Base-by-base conservation (phyloP, 306 rosid species). In the Clitoria ternatea region DNA sequence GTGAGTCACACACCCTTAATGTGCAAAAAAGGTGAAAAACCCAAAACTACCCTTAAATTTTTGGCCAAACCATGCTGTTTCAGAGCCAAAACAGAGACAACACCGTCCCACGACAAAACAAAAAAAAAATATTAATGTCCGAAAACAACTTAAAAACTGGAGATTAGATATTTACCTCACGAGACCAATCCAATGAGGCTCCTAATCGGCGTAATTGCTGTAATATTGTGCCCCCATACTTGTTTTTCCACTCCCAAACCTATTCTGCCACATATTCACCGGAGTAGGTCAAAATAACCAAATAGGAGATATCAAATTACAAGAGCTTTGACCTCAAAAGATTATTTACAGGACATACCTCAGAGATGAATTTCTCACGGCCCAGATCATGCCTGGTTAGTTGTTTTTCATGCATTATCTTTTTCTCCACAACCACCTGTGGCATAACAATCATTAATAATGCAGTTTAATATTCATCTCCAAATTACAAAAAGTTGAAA, bases 371-470 rank as follows among this genome's bases (percentile, higher is more conserved):
- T 50, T 73, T 80, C 63, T 90, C 95, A 3, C 97, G 92, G 35
- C 98, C 97, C 72, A 94, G 23, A 70, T 94, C 97, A 80, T 94
- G 98, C 71, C 97, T 85, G 19, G 91, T 87, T 54, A 83, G 78
- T 4, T 83, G 36, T 10, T 61, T 80, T 79, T 90, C 98, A 23
- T 89, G 96, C 96, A 89, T 89, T 76, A 94, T 70, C 90, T 89
- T 90, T 87, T 94, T 94, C 84, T 94, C 98, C 79, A 94, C 98
- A 78, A 94, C 98, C 6, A 94, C 98, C 98, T 94, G 67, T 29
- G 7, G 15, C 69, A 74, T 40, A 20, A 70, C 12, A 22, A 42
- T 49, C 44, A 48, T 18, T 14, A 36, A 19, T n/a, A 9, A 8
- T 15, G 60, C 20, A 32, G 5, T 26, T 49, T 20, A 39, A 7